phyloP scores from a whole-genome alignment of 495 filamentous ascomycete genomes.

The Penicillium riverlandense region DNA sequence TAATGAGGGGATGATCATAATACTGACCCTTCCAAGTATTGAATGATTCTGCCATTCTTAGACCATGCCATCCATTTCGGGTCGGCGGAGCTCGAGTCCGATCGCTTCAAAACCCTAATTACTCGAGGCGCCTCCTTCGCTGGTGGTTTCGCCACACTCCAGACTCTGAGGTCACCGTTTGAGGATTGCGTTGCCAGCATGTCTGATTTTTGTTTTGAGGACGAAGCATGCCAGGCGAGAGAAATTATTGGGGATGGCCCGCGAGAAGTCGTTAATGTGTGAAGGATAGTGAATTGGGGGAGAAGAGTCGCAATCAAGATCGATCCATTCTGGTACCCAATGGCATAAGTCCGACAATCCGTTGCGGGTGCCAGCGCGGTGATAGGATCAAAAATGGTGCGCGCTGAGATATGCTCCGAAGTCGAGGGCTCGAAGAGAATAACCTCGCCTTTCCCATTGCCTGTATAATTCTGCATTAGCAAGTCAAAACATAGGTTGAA shows the following conservation, averaged over 20 bases:
- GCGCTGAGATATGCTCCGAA: constrained; percentile 85
- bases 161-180: constrained; percentile 90
- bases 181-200: constrained; percentile 92
- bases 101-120: constrained; percentile 77
- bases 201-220: constrained; percentile 92
- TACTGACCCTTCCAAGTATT: constrained; percentile 85
- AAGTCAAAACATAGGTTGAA: not conserved
- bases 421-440: constrained; percentile 91
- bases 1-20: not conserved
- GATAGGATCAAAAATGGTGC: constrained; percentile 90
- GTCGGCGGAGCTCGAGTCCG: constrained; percentile 60
- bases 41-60: constrained; percentile 91
- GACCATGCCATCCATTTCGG: constrained; percentile 98
- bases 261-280: constrained; percentile 77
- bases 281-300: constrained; percentile 88
- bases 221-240: constrained; percentile 96
- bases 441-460: constrained; percentile 84
- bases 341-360: constrained; percentile 95
- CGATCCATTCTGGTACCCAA: constrained; percentile 96
- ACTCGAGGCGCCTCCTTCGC: constrained; percentile 70
- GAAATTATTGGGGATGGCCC: constrained; percentile 81
- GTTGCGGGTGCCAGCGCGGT: constrained; percentile 81
- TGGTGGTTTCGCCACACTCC: constrained; percentile 88
- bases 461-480: constrained; percentile 32
- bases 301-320: constrained; percentile 84